Base-by-base conservation (phyloP, 192 early-diverging fungal species). In the Helicostylum pulchrum region DNA sequence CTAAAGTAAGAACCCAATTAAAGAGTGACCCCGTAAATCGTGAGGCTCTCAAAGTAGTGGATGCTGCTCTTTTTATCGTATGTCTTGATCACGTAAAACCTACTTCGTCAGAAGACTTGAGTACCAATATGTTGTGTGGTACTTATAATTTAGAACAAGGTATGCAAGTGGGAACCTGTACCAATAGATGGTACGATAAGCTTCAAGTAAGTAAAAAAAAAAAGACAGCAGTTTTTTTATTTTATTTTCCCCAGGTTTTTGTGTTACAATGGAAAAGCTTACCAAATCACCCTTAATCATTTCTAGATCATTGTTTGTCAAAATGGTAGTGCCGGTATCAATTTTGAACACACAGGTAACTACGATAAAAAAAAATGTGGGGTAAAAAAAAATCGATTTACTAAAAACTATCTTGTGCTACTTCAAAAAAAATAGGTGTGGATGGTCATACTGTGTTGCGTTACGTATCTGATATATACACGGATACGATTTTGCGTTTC, bases 181-280 rank as follows among this genome's bases (percentile, higher is more conserved):
- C 78, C 75, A 94, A 94, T 71, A 76, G 93, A 23, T 94, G 93
- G 93, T 92, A 91, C 64, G 93, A 94, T 74, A 94, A 92, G 71
- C 67, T 80, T 32, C 78, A 80, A 55, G 71, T 72, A 66, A 68
- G 19, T 20, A 51, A 34, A 32, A 44, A 55, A 47, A 65, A 43
- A 5, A 43, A 21, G 19, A 42, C 26, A 36, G 61, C 48, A 48
- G 61, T 46, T 43, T 53, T 26, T 45, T 44, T 49, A 36, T 49
- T 45, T 10, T 47, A 36, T 53, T 42, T 26, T 30, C 14, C 31
- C 32, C 20, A n/a, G 50, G 46, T 9, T 20, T 45, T 39, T 56
- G 53, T 66, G 45, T 49, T 21, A 58, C 64, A 15, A 26, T 50
- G 32, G 21, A 20, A 19, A 30, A 36, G 48, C 31, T 42, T 53